Percentiles rank a stretch among this genome's conserved stretches.
Evolutionary conservation across 331 rosid species (phyloP).

Genomic region (Quercus lobata): DNA sequence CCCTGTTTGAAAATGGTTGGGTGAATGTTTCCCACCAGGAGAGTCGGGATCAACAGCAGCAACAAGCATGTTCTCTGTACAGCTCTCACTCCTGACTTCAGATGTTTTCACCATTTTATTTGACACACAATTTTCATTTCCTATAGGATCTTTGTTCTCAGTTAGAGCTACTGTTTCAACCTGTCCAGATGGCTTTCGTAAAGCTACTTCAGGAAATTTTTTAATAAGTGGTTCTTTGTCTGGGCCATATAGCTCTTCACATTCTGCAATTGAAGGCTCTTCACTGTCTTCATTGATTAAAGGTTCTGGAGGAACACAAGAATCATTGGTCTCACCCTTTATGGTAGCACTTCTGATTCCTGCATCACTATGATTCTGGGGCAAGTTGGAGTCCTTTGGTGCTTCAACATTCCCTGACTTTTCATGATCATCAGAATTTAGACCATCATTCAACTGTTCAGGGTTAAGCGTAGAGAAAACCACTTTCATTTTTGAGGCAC

Average conservation of each 20-base stretch:
- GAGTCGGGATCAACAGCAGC: conserved; percentile 17
- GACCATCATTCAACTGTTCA: conserved; percentile 32
- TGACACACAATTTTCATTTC: conserved; percentile 20
- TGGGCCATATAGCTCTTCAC: conserved; percentile 84
- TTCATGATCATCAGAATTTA: conserved; percentile 34
- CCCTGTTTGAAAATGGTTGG: conserved; percentile 22
- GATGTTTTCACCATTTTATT: conserved; percentile 34
- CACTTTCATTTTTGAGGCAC: conserved; percentile 68
- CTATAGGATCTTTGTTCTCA: conserved; percentile 21
- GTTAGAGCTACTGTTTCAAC: conserved; percentile 26
- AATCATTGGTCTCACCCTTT: conserved; percentile 35
- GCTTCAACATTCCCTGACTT: conserved; percentile 32
- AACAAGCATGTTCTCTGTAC: conserved; percentile 21
- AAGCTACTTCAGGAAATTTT: conserved; percentile 41
- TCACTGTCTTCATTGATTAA: conserved; percentile 40
- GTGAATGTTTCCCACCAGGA: conserved; percentile 27
- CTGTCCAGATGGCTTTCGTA: conserved; percentile 24
- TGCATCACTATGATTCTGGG: conserved; percentile 24
- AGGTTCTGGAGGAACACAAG: conserved; percentile 48
- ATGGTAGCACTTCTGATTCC: conserved; percentile 14
- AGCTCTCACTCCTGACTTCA: conserved; percentile 25
- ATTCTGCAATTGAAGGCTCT: conserved; percentile 70
- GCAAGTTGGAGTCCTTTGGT: conserved; percentile 39
- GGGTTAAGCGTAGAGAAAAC: conserved; percentile 70
- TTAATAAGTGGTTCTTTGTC: conserved; percentile 55